These are phyloP conservation scores for Botrytis sinoallii DNA, from an alignment of 2,329 filamentous ascomycete genomes.

Conservation along the genomic window DNA sequence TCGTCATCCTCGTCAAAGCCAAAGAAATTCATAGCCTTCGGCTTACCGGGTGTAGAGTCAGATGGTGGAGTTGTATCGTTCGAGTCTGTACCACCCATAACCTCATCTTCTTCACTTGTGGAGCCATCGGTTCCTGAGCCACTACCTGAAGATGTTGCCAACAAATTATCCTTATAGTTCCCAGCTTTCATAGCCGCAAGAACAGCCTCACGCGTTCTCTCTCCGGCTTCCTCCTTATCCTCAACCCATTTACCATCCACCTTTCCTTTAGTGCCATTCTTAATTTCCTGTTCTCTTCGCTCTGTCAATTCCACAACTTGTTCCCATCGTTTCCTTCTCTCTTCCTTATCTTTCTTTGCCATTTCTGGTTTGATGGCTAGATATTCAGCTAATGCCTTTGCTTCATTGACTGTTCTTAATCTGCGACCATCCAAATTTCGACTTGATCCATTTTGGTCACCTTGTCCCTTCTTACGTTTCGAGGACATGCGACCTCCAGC, in stretches of 20 bases:
- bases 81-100: constrained; percentile 32
- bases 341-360: constrained; percentile 90
- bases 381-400: constrained; percentile 92
- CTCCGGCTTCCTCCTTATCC: constrained; percentile 84
- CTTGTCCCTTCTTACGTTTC: constrained; percentile 76
- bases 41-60: constrained; percentile 40
- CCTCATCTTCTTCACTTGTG: constrained; percentile 36
- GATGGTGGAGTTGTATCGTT: constrained; percentile 49
- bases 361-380: constrained; percentile 95
- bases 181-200: constrained; percentile 65
- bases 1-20: constrained; percentile 80
- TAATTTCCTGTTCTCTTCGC: constrained; percentile 77
- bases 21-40: constrained; percentile 54
- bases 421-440: constrained; percentile 90
- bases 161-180: constrained; percentile 58
- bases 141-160: constrained; percentile 41
- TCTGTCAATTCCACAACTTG: constrained; percentile 84
- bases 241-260: constrained; percentile 94
- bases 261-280: constrained; percentile 65
- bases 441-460: constrained; percentile 84
- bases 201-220: constrained; percentile 77
- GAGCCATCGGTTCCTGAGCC: constrained; percentile 35
- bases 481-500: constrained; percentile 98
- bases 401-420: constrained; percentile 87
- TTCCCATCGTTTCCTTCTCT: constrained; percentile 79